Evolutionary conservation across 2,329 filamentous ascomycete species (phyloP).

Genomic region (Botryotinia calthae): DNA sequence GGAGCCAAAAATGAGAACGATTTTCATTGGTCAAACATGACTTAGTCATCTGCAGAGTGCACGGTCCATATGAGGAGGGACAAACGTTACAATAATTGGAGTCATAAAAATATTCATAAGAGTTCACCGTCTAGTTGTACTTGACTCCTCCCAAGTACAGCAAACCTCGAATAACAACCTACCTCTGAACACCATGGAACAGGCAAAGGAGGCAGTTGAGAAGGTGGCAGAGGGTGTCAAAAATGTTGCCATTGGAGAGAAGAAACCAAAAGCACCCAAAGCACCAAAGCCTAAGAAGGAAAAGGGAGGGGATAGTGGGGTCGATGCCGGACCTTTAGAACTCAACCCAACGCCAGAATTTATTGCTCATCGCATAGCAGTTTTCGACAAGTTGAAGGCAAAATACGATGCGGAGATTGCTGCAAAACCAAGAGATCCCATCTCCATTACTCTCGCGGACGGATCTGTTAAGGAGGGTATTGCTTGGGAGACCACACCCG

Average conservation of each 20-base stretch:
- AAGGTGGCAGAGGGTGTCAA: conserved; percentile 57
- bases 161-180: conserved; percentile 2
- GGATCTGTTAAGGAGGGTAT: conserved; percentile 71
- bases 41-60: conserved; percentile 11
- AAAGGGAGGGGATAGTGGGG: conserved; percentile 48
- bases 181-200: conserved; percentile 43
- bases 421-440: conserved; percentile 68
- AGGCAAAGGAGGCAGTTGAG: conserved; percentile 48
- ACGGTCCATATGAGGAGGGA: not conserved
- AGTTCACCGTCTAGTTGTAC: conserved; percentile 10
- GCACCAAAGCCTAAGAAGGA: conserved; percentile 47
- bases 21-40: conserved; percentile 5
- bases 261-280: conserved; percentile 41
- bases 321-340: conserved; percentile 45
- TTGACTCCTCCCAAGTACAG: conserved; percentile 4
- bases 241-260: conserved; percentile 53
- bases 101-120: conserved; percentile 19
- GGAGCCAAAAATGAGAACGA: not conserved
- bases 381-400: conserved; percentile 88
- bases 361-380: conserved; percentile 76
- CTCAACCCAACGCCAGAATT: conserved; percentile 64
- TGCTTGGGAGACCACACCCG: conserved; percentile 89
- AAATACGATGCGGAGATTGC: conserved; percentile 75
- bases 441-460: conserved; percentile 70
- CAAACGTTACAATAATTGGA: conserved; percentile 7